Percentiles rank a stretch among this genome's conserved stretches.
Conservation (phyloP, 768 basidiomycete species). For the Xerocomellus dryophilus region DNA sequence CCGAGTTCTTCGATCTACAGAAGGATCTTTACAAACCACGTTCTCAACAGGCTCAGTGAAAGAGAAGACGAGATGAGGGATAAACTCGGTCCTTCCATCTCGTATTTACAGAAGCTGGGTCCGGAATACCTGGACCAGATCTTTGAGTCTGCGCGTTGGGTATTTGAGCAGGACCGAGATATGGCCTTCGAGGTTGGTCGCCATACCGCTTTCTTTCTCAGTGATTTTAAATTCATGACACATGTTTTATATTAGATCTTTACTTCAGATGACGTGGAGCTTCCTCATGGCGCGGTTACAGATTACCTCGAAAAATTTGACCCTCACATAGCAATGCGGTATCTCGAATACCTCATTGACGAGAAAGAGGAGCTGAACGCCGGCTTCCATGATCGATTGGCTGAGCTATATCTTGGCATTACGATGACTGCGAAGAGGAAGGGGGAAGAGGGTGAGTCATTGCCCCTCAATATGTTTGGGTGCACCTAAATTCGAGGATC, state of each 20-base stretch:
- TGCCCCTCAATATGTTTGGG: neutral
- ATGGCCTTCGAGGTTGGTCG: conserved; percentile 72
- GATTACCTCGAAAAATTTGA: conserved; percentile 75
- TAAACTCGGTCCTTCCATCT: conserved; percentile 78
- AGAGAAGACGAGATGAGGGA: conserved; percentile 75
- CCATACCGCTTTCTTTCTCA: neutral
- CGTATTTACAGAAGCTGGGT: conserved; percentile 88
- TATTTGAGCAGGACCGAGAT: conserved; percentile 68
- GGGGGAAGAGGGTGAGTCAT: conserved; percentile 52
- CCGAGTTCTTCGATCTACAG: neutral
- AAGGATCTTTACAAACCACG: neutral
- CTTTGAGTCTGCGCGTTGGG: conserved; percentile 80
- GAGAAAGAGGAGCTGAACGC: conserved; percentile 65
- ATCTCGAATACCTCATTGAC: conserved; percentile 81
- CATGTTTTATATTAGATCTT: conserved; percentile 63
- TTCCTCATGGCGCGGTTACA: conserved; percentile 74
- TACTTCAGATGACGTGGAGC: conserved; percentile 89
- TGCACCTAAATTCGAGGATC: neutral
- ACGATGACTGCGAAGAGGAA: conserved; percentile 56
- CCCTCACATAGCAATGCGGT: conserved; percentile 66
- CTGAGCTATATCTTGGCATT: conserved; percentile 79
- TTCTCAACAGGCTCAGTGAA: conserved; percentile 62
- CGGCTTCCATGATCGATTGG: conserved; percentile 84
- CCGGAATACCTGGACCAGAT: conserved; percentile 78
- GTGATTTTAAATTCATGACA: neutral